Evolutionary conservation across 441 rosid genomes (phyloP).

Genomic region (Mallotus repandus): DNA sequence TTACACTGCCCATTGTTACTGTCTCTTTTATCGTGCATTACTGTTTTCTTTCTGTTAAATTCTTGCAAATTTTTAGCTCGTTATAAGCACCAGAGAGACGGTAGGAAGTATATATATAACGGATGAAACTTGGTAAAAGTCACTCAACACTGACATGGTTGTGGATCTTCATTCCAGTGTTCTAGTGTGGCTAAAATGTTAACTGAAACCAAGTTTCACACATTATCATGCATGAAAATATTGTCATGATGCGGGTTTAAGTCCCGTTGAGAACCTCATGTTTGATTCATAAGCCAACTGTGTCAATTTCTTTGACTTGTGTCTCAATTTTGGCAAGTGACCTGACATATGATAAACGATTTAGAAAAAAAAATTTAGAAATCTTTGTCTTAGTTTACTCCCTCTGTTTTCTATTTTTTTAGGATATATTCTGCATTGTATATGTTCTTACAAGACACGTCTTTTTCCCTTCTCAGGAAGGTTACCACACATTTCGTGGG

Average conservation of each 20-base stretch:
- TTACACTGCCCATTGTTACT: too few relatives aligned
- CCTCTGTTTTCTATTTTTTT: not conserved
- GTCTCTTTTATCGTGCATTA: too few relatives aligned
- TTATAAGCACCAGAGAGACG: too few relatives aligned
- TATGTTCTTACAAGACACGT: constrained; percentile 8
- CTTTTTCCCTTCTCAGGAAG: constrained; percentile 58
- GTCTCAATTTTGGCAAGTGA: not conserved
- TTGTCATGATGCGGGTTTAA: not conserved
- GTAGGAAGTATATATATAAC: too few relatives aligned
- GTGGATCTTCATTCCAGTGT: too few relatives aligned
- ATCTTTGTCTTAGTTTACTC: not conserved
- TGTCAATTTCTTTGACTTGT: not conserved
- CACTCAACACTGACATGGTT: too few relatives aligned
- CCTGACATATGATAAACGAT: not conserved
- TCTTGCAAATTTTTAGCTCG: too few relatives aligned
- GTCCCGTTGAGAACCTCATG: not conserved
- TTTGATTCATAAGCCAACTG: not conserved
- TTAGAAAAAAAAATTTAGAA: not conserved
- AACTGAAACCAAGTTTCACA: not conserved
- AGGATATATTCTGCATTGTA: not conserved
- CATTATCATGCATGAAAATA: not conserved
- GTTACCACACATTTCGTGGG: constrained; percentile 81
- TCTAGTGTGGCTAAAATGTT: not conserved
- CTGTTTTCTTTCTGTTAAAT: too few relatives aligned
- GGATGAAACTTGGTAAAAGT: too few relatives aligned